phyloP scores from a whole-genome alignment of 352 stramenopile genomes.

The Globisporangium alternatum region DNA sequence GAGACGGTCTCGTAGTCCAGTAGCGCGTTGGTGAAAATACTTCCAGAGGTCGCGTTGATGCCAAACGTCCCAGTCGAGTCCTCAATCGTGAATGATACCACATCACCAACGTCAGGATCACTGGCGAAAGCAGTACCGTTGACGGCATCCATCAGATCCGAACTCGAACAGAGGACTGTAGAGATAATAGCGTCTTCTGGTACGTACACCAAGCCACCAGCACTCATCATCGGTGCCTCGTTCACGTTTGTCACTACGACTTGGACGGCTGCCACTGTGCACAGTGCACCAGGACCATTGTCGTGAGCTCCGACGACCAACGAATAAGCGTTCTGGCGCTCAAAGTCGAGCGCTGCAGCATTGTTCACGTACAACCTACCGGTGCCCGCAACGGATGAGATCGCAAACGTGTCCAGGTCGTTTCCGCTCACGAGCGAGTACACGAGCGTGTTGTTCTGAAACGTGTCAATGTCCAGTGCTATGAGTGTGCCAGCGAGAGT shows the following conservation, averaged over 20 bases:
- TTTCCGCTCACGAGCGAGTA: slow-evolving; percentile 48
- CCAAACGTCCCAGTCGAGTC: not conserved
- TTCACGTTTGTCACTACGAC: slow-evolving; percentile 28
- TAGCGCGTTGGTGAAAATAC: not conserved
- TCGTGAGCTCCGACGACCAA: slow-evolving; percentile 21
- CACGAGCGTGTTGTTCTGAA: slow-evolving; percentile 48
- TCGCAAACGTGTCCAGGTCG: slow-evolving; percentile 32
- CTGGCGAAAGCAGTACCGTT: not conserved
- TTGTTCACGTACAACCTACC: slow-evolving; percentile 34
- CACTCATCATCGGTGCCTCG: slow-evolving; percentile 18
- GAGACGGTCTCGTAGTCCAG: slow-evolving; percentile 9
- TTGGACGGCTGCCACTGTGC: slow-evolving; percentile 19
- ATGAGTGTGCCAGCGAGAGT: slow-evolving; percentile 28
- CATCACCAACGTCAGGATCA: slow-evolving; percentile 6
- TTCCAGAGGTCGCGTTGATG: not conserved
- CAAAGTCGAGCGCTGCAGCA: slow-evolving; percentile 38
- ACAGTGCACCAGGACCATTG: slow-evolving; percentile 26
- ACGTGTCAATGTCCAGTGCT: slow-evolving; percentile 38
- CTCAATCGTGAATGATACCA: slow-evolving; percentile 5
- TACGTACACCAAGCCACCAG: slow-evolving; percentile 22
- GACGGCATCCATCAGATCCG: not conserved
- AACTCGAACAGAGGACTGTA: not conserved
- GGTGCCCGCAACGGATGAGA: slow-evolving; percentile 34
- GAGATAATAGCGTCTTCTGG: slow-evolving; percentile 19
- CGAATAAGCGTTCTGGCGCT: slow-evolving; percentile 26